Base-by-base conservation (phyloP, 352 stramenopile genomes). In the Globisporangium nodosum region DNA sequence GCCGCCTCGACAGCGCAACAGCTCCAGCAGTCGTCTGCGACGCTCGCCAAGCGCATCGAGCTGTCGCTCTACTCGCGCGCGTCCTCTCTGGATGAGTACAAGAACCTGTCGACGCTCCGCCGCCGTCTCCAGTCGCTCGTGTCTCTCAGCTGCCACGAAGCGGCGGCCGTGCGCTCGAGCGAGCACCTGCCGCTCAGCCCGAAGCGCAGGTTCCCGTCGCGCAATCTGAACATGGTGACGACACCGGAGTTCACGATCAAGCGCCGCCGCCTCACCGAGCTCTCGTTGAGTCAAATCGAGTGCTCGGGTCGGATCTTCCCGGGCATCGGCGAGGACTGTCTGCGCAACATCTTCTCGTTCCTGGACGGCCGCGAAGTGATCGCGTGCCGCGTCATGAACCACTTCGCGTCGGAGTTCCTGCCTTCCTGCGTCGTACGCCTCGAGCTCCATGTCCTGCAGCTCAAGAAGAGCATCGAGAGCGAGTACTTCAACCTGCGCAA, bases 91-190 rank as follows among this genome's bases (percentile, higher is more conserved):
- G 68, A 90, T 53, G 85, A 94, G 64, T 94, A 94, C 70, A 73
- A 83, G n/a, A 81, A 94, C 58, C 63, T 94, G 12, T 90, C 91
- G 69, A 94, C 85, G 21, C 61, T 94, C 54, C 82, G 83, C 8
- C 69, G 83, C 9, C 76, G 85, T 5, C 68, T 94, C 31, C 85
- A 94, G 67, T 92, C 81, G 48, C 77, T 94, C 40, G 85, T 93
- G 49, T 89, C 82, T 54, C 73, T 94, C 13, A 92, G 82, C 63
- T 94, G 87, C 64, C 85, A 94, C 56, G 85, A 94, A 60, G 85
- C 85, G 0, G 85, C 85, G 8, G 78, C 80, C 16, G 55, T 35
- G 42, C 57, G 57, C 40, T 43, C 49, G 40, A 20, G 52, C 13
- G 30, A 63, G 46, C 24, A 56, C 30, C 30, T 33, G 21, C 15